Evolutionary conservation across 2,329 filamentous ascomycete genomes (phyloP).

Genomic region (Claviceps sorghi): DNA sequence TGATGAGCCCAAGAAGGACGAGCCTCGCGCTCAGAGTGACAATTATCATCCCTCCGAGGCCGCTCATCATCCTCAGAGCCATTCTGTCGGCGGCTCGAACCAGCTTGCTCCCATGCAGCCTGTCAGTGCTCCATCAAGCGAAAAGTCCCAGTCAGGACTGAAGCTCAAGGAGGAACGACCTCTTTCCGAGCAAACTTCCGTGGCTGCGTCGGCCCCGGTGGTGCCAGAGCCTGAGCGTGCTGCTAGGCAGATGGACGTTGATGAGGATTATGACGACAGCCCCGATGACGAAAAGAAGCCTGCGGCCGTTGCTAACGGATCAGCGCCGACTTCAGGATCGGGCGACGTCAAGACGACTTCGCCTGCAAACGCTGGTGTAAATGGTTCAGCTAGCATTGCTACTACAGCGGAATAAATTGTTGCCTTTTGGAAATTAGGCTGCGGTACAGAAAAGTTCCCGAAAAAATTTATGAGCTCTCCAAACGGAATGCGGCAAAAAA

Average conservation of each 20-base stretch:
- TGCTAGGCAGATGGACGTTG: slow-evolving; percentile 88
- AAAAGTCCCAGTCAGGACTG: slow-evolving; percentile 23
- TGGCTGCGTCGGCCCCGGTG: slow-evolving; percentile 32
- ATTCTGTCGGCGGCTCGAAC: slow-evolving; percentile 34
- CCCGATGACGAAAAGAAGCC: slow-evolving; percentile 69
- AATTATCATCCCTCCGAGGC: slow-evolving; percentile 86
- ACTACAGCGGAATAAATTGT: slow-evolving; percentile 31
- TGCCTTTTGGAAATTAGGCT: not conserved
- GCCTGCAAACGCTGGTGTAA: slow-evolving; percentile 19
- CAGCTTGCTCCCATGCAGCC: slow-evolving; percentile 51
- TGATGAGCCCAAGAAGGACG: slow-evolving; percentile 43
- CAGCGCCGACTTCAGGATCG: slow-evolving; percentile 32
- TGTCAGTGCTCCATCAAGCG: slow-evolving; percentile 39
- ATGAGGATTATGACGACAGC: slow-evolving; percentile 95
- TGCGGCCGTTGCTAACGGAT: slow-evolving; percentile 25
- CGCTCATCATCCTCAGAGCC: slow-evolving; percentile 56
- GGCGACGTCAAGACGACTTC: slow-evolving; percentile 34
- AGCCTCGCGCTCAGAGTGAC: slow-evolving; percentile 57
- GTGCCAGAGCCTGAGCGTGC: slow-evolving; percentile 65
- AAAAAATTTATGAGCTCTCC: slow-evolving; percentile 12
- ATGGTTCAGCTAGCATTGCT: slow-evolving; percentile 19
- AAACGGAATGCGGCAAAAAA: slow-evolving; percentile 11
- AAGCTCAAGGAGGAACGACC: slow-evolving; percentile 45
- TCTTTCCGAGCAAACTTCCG: slow-evolving; percentile 24
- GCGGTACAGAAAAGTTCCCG: slow-evolving; percentile 7